A percentile compares a stretch with the other conserved stretches of the same genome.
These are phyloP conservation scores for Entomortierella beljakovae DNA, from an alignment of 192 early-diverging fungal genomes.

Conservation along the genomic window DNA sequence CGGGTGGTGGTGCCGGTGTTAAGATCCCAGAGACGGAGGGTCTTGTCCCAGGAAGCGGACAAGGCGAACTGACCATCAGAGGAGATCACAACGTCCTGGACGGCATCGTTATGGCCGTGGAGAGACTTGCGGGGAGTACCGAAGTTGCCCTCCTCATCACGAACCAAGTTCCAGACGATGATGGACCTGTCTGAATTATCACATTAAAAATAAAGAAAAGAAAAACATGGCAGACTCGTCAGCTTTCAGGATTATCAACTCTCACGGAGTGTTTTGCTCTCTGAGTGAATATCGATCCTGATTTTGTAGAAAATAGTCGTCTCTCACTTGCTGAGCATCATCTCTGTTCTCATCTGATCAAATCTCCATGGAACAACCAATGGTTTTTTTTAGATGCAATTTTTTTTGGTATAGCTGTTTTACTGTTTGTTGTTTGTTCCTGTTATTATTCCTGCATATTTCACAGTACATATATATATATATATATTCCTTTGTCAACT, in stretches of 20 bases:
- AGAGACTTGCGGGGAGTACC: conserved; percentile 92
- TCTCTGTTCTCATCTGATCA: too few species aligned
- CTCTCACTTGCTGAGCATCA: too few species aligned
- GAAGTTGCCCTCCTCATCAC: conserved; percentile 90
- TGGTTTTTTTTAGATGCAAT: too few species aligned
- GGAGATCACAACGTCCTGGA: conserved; percentile 98
- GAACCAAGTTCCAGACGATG: conserved; percentile 97
- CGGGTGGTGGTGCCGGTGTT: conserved; percentile 95
- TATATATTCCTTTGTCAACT: not conserved
- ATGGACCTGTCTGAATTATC: conserved; percentile 90
- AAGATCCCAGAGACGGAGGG: conserved; percentile 99
- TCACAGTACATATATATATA: not conserved
- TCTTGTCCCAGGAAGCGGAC: conserved; percentile 99
- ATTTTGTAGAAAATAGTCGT: too few species aligned
- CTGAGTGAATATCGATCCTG: not conserved
- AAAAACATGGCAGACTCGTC: conserved; percentile 2
- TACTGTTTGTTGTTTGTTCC: too few species aligned
- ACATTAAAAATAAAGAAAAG: not conserved
- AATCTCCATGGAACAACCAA: too few species aligned
- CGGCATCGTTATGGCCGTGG: conserved; percentile 99
- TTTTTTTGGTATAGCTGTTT: too few species aligned
- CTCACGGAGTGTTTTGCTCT: not conserved
- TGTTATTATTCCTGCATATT: not conserved
- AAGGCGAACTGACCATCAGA: conserved; percentile 99
- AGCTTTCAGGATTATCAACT: not conserved